Evolutionary conservation across 2,329 filamentous ascomycete species (phyloP).

Genomic region (Rugonectria rugulosa): DNA sequence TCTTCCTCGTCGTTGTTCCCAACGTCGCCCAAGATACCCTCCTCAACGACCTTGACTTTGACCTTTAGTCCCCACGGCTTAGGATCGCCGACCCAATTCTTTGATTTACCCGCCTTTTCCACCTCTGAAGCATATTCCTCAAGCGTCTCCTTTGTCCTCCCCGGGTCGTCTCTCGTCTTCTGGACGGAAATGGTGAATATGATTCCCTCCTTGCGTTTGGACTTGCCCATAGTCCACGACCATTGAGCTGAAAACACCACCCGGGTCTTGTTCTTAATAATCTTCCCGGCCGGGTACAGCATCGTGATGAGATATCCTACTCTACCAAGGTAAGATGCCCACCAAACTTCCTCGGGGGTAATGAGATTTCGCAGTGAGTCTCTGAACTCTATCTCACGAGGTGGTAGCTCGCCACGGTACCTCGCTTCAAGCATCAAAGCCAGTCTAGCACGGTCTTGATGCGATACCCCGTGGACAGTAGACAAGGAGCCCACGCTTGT

Average conservation of each 20-base stretch:
- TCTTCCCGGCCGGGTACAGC: slow-evolving; percentile 67
- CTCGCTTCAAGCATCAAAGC: slow-evolving; percentile 70
- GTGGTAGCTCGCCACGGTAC: slow-evolving; percentile 68
- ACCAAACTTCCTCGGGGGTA: slow-evolving; percentile 65
- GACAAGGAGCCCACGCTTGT: slow-evolving; percentile 71
- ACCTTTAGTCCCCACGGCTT: slow-evolving; percentile 49
- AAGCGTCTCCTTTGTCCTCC: slow-evolving; percentile 50
- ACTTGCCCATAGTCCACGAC: slow-evolving; percentile 50
- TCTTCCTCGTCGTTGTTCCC: no score
- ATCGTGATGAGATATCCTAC: slow-evolving; percentile 64
- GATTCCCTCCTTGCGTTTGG: slow-evolving; percentile 49
- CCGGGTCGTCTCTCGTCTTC: slow-evolving; percentile 46
- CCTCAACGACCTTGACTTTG: slow-evolving; percentile 44
- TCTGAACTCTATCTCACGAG: slow-evolving; percentile 63
- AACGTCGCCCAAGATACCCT: slow-evolving; percentile 39
- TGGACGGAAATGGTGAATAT: slow-evolving; percentile 53
- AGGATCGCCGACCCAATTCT: slow-evolving; percentile 55
- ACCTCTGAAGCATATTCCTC: slow-evolving; percentile 51
- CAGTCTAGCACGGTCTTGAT: slow-evolving; percentile 66
- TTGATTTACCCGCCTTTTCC: slow-evolving; percentile 66
- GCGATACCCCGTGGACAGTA: slow-evolving; percentile 67
- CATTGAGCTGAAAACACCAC: slow-evolving; percentile 51
- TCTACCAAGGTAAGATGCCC: slow-evolving; percentile 69
- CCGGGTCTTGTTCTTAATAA: slow-evolving; percentile 48
- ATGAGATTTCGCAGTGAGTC: slow-evolving; percentile 60